These are phyloP conservation scores for Penicillium sp. DNA, from an alignment of 2,329 filamentous ascomycete genomes.

Conservation along the genomic window DNA sequence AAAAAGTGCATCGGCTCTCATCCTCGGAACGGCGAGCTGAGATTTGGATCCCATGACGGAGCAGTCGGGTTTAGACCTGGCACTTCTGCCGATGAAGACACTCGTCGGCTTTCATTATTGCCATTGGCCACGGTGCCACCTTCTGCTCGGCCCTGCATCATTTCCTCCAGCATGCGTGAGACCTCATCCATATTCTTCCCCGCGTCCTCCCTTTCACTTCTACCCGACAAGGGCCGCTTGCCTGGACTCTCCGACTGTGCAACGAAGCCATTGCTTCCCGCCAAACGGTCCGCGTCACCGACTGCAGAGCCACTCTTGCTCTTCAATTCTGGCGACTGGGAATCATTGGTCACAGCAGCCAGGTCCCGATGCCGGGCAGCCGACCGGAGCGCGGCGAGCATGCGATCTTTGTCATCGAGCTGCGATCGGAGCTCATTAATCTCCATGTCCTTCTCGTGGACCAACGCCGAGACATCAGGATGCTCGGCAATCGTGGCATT, in stretches of 20 bases:
- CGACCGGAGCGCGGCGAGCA: slow-evolving; percentile 81
- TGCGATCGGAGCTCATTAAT: slow-evolving; percentile 86
- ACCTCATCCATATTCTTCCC: slow-evolving; percentile 82
- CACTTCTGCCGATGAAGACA: slow-evolving; percentile 30
- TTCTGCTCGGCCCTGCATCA: slow-evolving; percentile 88
- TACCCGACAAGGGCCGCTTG: slow-evolving; percentile 33
- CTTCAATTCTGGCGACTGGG: slow-evolving; percentile 33
- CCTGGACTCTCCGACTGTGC: slow-evolving; percentile 28
- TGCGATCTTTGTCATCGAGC: slow-evolving; percentile 91
- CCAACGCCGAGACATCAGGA: slow-evolving; percentile 66
- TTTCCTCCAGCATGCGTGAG: slow-evolving; percentile 89
- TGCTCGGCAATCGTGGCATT: slow-evolving; percentile 72
- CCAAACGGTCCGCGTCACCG: slow-evolving; percentile 30
- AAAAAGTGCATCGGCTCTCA: slow-evolving; percentile 12
- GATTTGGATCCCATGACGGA: slow-evolving; percentile 18
- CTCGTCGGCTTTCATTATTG: slow-evolving; percentile 38
- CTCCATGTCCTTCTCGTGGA: slow-evolving; percentile 88
- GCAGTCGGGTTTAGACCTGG: slow-evolving; percentile 29
- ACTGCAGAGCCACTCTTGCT: slow-evolving; percentile 29
- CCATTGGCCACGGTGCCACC: slow-evolving; percentile 70
- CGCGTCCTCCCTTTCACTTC: slow-evolving; percentile 38
- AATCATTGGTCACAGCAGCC: slow-evolving; percentile 59
- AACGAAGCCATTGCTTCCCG: slow-evolving; percentile 14
- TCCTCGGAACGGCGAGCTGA: slow-evolving; percentile 12
- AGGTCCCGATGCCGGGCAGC: slow-evolving; percentile 82